Conservation (phyloP, 768 basidiomycete genomes). For the Mycena latifolia region DNA sequence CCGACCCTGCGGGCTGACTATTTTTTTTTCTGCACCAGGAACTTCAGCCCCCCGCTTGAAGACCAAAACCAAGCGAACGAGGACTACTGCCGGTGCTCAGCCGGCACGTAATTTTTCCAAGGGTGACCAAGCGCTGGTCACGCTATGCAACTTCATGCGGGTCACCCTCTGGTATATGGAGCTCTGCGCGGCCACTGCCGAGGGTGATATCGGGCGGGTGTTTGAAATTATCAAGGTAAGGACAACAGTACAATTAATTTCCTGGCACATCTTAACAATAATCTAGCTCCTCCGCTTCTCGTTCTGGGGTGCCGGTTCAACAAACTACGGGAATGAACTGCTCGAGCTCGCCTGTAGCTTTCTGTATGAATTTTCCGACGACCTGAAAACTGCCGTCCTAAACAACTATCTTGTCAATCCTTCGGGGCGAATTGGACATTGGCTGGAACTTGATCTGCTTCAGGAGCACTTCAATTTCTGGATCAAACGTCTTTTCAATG, state of each 20-base stretch:
- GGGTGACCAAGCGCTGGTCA: background rate
- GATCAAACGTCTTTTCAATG: conserved; percentile 33
- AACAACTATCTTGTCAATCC: conserved; percentile 38
- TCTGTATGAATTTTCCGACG: conserved; percentile 27
- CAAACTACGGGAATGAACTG: conserved; percentile 38
- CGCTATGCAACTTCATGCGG: conserved; percentile 9
- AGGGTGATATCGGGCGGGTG: conserved; percentile 23
- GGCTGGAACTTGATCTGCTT: conserved; percentile 34
- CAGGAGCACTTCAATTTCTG: conserved; percentile 37
- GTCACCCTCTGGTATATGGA: conserved; percentile 24
- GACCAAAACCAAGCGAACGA: background rate
- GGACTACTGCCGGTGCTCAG: background rate
- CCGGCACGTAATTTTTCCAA: conserved; percentile 8
- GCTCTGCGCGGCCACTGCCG: conserved; percentile 13
- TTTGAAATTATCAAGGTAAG: conserved; percentile 17
- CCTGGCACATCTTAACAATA: background rate
- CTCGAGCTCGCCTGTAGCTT: conserved; percentile 38
- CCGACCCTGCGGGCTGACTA: too few species aligned
- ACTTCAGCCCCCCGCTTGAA: background rate
- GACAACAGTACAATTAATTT: too few species aligned
- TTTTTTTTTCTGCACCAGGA: background rate
- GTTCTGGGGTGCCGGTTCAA: conserved; percentile 35
- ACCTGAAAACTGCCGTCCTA: conserved; percentile 14
- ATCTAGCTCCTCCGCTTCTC: conserved; percentile 29
- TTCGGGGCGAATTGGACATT: conserved; percentile 21